Conservation (phyloP, 129 eudicot species). For the Tanacetum coccineum region DNA sequence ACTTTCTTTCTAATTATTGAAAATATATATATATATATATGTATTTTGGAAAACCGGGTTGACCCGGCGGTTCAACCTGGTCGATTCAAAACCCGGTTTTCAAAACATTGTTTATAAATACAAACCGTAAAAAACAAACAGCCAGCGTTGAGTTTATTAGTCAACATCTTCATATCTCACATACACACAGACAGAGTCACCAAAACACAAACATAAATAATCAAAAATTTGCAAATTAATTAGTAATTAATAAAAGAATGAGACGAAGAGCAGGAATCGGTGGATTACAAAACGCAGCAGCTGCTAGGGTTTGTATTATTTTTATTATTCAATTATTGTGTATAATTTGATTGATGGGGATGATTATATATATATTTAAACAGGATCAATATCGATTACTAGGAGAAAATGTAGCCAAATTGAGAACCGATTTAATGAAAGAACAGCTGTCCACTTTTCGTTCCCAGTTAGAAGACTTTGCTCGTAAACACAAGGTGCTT, state of each 20-base stretch:
- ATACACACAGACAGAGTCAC: no score
- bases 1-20: no score
- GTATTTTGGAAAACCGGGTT: no score
- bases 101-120: no score
- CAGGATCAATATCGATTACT: constrained; percentile 73
- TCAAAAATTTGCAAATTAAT: background rate
- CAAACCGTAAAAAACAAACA: no score
- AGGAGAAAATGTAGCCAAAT: constrained; percentile 93
- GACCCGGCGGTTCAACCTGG: no score
- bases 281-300: constrained; percentile 82
- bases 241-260: constrained; percentile 31
- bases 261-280: constrained; percentile 97
- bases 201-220: no score
- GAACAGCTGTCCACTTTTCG: constrained; percentile 93
- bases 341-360: background rate
- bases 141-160: no score
- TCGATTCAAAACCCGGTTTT: no score
- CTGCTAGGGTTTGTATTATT: constrained; percentile 72
- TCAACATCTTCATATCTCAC: background rate
- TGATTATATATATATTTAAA: background rate
- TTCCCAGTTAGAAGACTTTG: constrained; percentile 95
- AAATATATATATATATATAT: no score
- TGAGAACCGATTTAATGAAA: constrained; percentile 94
- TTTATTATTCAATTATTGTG: no score
- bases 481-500: constrained; percentile 80